Conservation (phyloP, 2,329 filamentous ascomycete genomes). For the Pyricularia pennisetigena region DNA sequence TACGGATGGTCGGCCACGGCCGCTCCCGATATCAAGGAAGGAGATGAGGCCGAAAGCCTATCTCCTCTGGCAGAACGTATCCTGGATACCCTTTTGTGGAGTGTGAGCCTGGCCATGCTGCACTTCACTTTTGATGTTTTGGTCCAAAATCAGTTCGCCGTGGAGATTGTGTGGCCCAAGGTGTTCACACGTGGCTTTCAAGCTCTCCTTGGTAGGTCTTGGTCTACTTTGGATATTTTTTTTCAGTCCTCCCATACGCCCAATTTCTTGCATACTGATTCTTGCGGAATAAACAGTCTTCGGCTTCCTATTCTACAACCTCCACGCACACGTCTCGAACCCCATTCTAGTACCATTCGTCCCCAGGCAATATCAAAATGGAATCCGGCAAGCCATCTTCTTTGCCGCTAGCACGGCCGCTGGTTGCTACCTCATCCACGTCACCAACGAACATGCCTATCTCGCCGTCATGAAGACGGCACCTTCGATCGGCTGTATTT, state of each 20-base stretch:
- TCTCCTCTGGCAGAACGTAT: constrained; percentile 38
- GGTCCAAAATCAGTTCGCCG: constrained; percentile 70
- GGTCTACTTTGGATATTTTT: no score
- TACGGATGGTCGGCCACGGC: constrained; percentile 4
- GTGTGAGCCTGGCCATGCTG: constrained; percentile 54
- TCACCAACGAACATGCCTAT: constrained; percentile 73
- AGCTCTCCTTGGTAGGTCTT: constrained; percentile 44
- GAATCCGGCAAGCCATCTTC: constrained; percentile 53
- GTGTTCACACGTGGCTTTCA: constrained; percentile 42
- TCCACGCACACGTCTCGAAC: constrained; percentile 43
- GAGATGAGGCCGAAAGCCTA: constrained; percentile 20
- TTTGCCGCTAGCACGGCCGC: constrained; percentile 46
- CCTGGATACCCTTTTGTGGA: constrained; percentile 48
- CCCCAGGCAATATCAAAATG: constrained; percentile 31
- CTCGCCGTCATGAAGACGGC: constrained; percentile 85
- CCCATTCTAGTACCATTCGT: constrained; percentile 40
- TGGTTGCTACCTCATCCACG: constrained; percentile 72
- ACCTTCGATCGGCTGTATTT: constrained; percentile 80
- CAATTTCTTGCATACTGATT: no score
- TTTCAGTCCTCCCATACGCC: no score
- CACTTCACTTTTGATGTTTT: constrained; percentile 73
- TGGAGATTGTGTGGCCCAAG: constrained; percentile 49
- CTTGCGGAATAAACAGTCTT: constrained; percentile 33
- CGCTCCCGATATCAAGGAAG: constrained; percentile 13
- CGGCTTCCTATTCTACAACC: constrained; percentile 41